phyloP scores from a whole-genome alignment of 768 basidiomycete species.

The Boletus pseudo-olivaceus region DNA sequence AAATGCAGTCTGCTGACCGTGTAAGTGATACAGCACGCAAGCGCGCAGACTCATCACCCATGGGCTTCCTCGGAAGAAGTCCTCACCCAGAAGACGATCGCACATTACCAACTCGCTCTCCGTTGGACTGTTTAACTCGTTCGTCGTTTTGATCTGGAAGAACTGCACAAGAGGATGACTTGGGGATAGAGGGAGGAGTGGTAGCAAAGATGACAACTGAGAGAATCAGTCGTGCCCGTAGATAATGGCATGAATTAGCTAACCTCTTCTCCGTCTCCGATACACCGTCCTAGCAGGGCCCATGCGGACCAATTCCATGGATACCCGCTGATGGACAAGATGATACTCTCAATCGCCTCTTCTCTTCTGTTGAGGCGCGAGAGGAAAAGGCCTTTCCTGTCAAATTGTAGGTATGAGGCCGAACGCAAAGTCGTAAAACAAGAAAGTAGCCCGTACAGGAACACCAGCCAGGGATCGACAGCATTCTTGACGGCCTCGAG shows the following conservation, averaged over 20 bases:
- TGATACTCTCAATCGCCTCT: slow-evolving; percentile 78
- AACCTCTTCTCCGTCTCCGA: slow-evolving; percentile 86
- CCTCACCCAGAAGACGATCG: slow-evolving; percentile 64
- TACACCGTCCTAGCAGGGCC: slow-evolving; percentile 73
- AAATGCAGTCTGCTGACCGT: slow-evolving; percentile 54
- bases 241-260: slow-evolving; percentile 1
- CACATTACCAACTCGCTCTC: slow-evolving; percentile 83
- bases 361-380: slow-evolving; percentile 74
- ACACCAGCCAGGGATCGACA: slow-evolving; percentile 79
- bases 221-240: slow-evolving; percentile 8
- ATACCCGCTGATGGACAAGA: slow-evolving; percentile 71
- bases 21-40: slow-evolving; percentile 82
- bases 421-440: not conserved
- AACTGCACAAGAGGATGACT: slow-evolving; percentile 56
- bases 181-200: slow-evolving; percentile 45
- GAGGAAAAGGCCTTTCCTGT: slow-evolving; percentile 81
- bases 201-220: slow-evolving; percentile 44
- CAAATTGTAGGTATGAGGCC: not conserved
- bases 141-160: slow-evolving; percentile 86
- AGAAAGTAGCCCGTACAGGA: slow-evolving; percentile 49
- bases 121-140: slow-evolving; percentile 85
- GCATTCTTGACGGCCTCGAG: slow-evolving; percentile 54
- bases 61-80: slow-evolving; percentile 76
- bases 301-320: slow-evolving; percentile 98
- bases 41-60: slow-evolving; percentile 88